Percentiles rank a stretch among this genome's conserved stretches.
Conservation (phyloP, 768 basidiomycete species). For the Jaapia argillacea region DNA sequence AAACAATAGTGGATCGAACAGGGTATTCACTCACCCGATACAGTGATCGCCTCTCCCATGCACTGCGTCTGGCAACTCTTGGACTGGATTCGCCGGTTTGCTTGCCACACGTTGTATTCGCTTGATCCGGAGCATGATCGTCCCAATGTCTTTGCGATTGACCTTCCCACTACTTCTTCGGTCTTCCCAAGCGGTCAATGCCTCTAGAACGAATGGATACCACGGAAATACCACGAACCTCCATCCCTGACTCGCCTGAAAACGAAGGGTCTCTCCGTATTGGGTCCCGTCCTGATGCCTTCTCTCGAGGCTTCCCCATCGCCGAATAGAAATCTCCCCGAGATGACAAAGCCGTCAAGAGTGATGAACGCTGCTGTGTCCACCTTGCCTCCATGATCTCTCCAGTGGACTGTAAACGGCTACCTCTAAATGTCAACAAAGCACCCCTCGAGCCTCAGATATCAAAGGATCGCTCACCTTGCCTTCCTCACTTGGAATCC, state of each 20-base stretch:
- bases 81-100: constrained; percentile 33
- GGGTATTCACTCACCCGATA: constrained; percentile 29
- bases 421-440: constrained; percentile 15
- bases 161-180: constrained; percentile 2
- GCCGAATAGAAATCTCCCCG: constrained; percentile 55
- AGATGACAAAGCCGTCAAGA: constrained; percentile 54
- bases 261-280: constrained; percentile 49
- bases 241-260: constrained; percentile 35
- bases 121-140: constrained; percentile 41
- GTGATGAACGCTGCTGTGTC: constrained; percentile 51
- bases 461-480: constrained; percentile 27
- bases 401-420: constrained; percentile 57
- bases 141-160: constrained; percentile 34
- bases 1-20: not conserved
- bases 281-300: constrained; percentile 39
- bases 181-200: not conserved
- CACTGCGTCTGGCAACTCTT: constrained; percentile 23
- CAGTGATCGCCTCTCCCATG: constrained; percentile 29
- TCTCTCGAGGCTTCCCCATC: constrained; percentile 41
- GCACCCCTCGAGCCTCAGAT: not conserved
- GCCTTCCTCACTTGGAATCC: constrained; percentile 55
- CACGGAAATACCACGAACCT: constrained; percentile 20
- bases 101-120: constrained; percentile 18
- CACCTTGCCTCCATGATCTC: constrained; percentile 41
- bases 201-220: not conserved